Percentiles rank a stretch among this genome's conserved stretches.
These are phyloP conservation scores for Phytophthora brassicae DNA, from an alignment of 352 stramenopile species.

Conservation along the genomic window DNA sequence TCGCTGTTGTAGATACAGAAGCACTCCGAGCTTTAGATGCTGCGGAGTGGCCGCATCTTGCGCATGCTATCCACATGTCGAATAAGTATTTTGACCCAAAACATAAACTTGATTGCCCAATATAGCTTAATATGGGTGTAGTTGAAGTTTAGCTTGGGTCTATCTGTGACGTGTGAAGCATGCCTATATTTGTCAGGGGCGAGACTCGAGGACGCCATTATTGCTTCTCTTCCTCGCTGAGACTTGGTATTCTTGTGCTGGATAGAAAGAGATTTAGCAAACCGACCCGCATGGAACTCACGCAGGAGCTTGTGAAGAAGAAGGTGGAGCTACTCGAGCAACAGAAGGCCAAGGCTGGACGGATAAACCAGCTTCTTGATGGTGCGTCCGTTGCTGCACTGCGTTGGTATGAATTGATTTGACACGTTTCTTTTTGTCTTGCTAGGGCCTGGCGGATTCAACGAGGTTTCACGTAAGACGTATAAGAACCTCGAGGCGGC, in stretches of 20 bases:
- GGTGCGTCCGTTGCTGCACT: constrained; percentile 32
- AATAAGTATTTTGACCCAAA: too few relatives aligned
- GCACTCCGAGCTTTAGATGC: background rate
- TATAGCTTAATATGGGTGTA: constrained; percentile 3
- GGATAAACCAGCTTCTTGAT: constrained; percentile 60
- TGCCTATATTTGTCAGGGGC: background rate
- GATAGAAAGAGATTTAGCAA: background rate
- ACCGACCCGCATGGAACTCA: constrained; percentile 29
- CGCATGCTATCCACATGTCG: constrained; percentile 4
- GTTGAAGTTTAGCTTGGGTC: constrained; percentile 6
- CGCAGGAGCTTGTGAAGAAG: constrained; percentile 72
- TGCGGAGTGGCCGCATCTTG: background rate
- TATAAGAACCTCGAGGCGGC: constrained; percentile 82
- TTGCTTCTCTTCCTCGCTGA: background rate
- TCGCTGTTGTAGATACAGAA: constrained; percentile 2
- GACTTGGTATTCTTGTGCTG: background rate
- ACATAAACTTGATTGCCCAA: background rate
- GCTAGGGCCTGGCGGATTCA: constrained; percentile 64
- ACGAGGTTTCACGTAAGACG: constrained; percentile 72
- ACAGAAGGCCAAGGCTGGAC: constrained; percentile 64
- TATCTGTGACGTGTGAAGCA: background rate
- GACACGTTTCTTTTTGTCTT: background rate
- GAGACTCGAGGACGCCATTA: constrained; percentile 13
- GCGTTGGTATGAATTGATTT: too few relatives aligned
- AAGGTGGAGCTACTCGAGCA: constrained; percentile 73